These are phyloP conservation scores for Ophiostoma ulmi DNA, from an alignment of 2,329 filamentous ascomycete species.

Conservation along the genomic window DNA sequence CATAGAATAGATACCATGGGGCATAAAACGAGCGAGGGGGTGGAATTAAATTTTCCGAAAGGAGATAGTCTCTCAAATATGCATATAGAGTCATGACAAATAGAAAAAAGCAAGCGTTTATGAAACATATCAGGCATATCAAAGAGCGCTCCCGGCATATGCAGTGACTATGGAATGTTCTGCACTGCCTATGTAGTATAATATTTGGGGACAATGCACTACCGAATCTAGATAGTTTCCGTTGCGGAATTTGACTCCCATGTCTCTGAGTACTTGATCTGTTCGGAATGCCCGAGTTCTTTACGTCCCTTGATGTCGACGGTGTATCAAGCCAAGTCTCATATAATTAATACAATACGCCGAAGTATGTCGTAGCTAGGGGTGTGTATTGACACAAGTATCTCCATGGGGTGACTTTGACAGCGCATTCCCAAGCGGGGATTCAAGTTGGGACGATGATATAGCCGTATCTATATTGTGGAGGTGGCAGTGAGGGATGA, in stretches of 20 bases:
- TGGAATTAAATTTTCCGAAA: neutral
- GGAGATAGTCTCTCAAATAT: neutral
- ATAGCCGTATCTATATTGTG: neutral
- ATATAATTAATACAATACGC: neutral
- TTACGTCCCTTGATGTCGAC: neutral
- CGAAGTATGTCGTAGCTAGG: neutral
- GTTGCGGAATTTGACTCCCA: neutral
- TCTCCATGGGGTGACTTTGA: neutral
- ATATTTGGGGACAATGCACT: neutral
- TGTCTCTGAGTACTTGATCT: neutral
- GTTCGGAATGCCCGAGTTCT: neutral
- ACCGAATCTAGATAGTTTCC: neutral
- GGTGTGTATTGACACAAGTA: neutral
- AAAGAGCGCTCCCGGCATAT: neutral
- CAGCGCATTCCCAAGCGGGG: neutral
- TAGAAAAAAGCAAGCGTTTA: neutral
- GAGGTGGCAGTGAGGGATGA: neutral
- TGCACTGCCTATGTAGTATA: neutral
- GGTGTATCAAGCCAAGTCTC: neutral
- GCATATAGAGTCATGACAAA: constrained; percentile 5
- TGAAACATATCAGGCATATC: neutral
- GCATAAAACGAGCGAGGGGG: neutral
- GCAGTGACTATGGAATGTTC: neutral
- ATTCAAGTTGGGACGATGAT: neutral
- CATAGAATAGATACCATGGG: constrained; percentile 24